Conservation (phyloP, 2,329 filamentous ascomycete genomes). For the Thelonectria olida region DNA sequence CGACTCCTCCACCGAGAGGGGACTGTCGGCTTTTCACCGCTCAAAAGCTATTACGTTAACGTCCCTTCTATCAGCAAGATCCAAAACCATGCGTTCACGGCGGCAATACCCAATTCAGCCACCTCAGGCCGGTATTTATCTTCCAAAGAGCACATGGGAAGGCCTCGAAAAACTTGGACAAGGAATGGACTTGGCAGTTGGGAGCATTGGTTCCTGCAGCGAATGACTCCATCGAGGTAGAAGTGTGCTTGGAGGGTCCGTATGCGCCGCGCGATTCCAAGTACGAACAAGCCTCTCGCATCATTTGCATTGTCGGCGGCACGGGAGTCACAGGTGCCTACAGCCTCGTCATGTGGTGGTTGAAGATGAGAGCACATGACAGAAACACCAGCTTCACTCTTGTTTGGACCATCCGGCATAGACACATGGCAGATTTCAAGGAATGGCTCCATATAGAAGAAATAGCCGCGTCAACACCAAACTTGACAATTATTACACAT, state of each 20-base stretch:
- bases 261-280: slow-evolving; percentile 3
- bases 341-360: slow-evolving; percentile 14
- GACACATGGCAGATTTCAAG: background rate
- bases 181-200: slow-evolving; percentile 20
- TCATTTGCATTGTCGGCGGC: slow-evolving; percentile 17
- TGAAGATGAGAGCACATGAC: background rate
- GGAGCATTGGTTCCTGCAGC: background rate
- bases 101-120: background rate
- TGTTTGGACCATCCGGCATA: slow-evolving; percentile 12
- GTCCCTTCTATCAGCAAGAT: slow-evolving; percentile 11
- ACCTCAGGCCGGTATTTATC: slow-evolving; percentile 9
- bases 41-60: slow-evolving; percentile 17
- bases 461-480: background rate
- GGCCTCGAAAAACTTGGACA: background rate
- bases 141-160: slow-evolving; percentile 11
- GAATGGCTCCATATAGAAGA: slow-evolving; percentile 12
- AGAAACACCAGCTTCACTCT: slow-evolving; percentile 7
- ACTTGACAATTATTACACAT: slow-evolving; percentile 1
- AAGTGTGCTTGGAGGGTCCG: slow-evolving; percentile 10
- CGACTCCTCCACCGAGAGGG: background rate
- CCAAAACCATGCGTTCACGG: slow-evolving; percentile 22
- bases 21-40: background rate
- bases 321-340: slow-evolving; percentile 11
- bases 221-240: background rate
- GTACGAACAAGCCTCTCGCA: slow-evolving; percentile 13